Percentiles rank a stretch among this genome's conserved stretches.
These are phyloP conservation scores for Fusarium tricinctum DNA, from an alignment of 2,329 filamentous ascomycete species.

Conservation along the genomic window DNA sequence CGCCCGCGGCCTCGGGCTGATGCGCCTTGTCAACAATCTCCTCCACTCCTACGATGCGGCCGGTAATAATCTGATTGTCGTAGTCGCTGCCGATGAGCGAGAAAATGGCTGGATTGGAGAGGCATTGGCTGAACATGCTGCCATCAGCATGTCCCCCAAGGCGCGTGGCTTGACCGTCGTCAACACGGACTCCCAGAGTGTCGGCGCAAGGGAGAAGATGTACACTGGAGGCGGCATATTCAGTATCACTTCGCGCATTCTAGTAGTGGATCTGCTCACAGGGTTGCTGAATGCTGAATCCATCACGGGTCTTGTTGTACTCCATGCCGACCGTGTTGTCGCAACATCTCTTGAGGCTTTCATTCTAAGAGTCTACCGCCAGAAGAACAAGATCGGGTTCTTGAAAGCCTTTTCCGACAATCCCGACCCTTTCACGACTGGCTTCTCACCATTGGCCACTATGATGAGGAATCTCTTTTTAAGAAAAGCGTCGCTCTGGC, in stretches of 20 bases:
- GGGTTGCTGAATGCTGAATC: constrained; percentile 83
- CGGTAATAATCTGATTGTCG: constrained; percentile 90
- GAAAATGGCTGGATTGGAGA: constrained; percentile 99
- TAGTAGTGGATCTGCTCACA: constrained; percentile 95
- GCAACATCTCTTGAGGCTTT: constrained; percentile 95
- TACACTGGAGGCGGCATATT: constrained; percentile 92
- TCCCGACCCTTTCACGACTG: constrained; percentile 89
- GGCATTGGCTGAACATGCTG: constrained; percentile 93
- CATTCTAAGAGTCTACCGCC: constrained; percentile 91
- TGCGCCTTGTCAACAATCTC: constrained; percentile 94
- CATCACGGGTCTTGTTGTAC: constrained; percentile 86
- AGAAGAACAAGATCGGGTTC: constrained; percentile 94
- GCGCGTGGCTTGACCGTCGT: constrained; percentile 90
- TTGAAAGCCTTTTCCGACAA: constrained; percentile 96
- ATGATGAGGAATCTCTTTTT: constrained; percentile 94
- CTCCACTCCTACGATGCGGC: constrained; percentile 97
- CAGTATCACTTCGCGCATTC: constrained; percentile 94
- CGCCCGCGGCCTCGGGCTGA: constrained; percentile 89
- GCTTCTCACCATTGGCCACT: constrained; percentile 87
- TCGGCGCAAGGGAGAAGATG: constrained; percentile 89
- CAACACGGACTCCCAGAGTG: constrained; percentile 93
- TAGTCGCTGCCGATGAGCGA: constrained; percentile 90
- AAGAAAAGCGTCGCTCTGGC: constrained; percentile 89
- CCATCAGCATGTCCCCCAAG: constrained; percentile 84
- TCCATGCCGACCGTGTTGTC: constrained; percentile 89